Percentiles rank a stretch among this genome's conserved stretches.
Evolutionary conservation across 331 rosid genomes (phyloP).

Genomic region (Malus hybrid): DNA sequence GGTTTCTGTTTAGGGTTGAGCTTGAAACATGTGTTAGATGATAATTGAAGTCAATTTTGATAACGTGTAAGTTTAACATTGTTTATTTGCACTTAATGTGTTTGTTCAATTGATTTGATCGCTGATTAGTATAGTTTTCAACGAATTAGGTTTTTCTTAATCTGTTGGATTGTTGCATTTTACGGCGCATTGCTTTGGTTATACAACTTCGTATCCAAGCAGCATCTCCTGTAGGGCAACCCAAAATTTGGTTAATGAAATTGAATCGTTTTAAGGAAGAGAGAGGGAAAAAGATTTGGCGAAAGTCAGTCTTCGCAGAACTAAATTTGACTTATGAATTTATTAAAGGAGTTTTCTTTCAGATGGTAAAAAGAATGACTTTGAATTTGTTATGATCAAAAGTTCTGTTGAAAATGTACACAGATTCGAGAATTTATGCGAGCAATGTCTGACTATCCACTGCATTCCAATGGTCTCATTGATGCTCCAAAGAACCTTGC

Average conservation of each 20-base stretch:
- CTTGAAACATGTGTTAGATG: background rate
- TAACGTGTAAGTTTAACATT: background rate
- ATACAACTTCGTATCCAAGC: too few species aligned
- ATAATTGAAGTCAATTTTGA: background rate
- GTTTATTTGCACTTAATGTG: background rate
- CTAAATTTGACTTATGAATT: too few species aligned
- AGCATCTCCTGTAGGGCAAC: too few species aligned
- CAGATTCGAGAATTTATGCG: slow-evolving; percentile 33
- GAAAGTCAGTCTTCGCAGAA: too few species aligned
- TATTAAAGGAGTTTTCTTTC: background rate
- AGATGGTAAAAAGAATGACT: background rate
- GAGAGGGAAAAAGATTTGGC: too few species aligned
- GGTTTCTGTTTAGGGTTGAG: too few species aligned
- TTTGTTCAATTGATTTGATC: background rate
- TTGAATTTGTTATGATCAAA: background rate
- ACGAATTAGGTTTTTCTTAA: background rate
- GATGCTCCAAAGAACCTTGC: slow-evolving; percentile 47
- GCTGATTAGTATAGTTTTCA: background rate
- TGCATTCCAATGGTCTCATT: slow-evolving; percentile 54
- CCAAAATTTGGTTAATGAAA: too few species aligned
- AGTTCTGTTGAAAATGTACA: background rate
- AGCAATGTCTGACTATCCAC: slow-evolving; percentile 21
- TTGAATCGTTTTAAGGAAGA: too few species aligned
- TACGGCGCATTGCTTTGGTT: background rate
- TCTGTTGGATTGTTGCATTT: background rate